Base-by-base conservation (phyloP, 495 filamentous ascomycete species). In the Penicillium crystallinum region DNA sequence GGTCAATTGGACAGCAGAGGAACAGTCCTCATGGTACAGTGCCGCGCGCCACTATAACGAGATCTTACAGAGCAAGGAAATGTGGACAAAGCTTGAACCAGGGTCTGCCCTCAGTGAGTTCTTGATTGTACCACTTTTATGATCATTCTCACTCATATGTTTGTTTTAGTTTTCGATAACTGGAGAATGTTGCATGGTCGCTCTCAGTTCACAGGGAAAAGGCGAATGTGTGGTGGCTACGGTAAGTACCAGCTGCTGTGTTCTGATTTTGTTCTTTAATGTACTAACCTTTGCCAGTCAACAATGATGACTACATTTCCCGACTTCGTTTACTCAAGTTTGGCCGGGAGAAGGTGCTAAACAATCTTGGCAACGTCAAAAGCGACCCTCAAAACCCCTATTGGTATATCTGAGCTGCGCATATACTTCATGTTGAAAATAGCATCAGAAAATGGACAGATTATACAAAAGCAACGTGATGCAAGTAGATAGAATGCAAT, bases 181-280 rank as follows among this genome's bases (percentile, higher is more conserved):
- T 97, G 91, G 91, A 79, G 92, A 52, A 89, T 95, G 49, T 68
- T 97, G 40, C 92, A 97, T 67, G 92, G 90, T 3, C 76, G 92
- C 55, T 79, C 81, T 18, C 78, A 81, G 12, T 97, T 96, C 61
- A 86, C 81, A 7, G 92, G 92, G 15, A 86, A 85, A 60, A 75
- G 92, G 57, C 83, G 90, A 57, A 86, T 97, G 67, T 95, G 89
- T 65, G 92, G 92, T 53, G 92, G 79, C 15, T 95, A 96, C 64
- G 84, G 87, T 91, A 70, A 72, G 86, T 83, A 46, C 25, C 22
- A 27, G 3, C 29, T 17, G 14, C 42, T 12, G 31, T 8, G 23
- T 35, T 36, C 19, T 25, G 6, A 39, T 15, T 49, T 18, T 37
- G 25, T 22, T 29, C 18, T 25, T 7, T 4, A 17, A 52, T 21